Evolutionary conservation across 768 basidiomycete genomes (phyloP), one percentile per base, ranked within the genome.

Genomic region (Mrakia hoshinonis): DNA sequence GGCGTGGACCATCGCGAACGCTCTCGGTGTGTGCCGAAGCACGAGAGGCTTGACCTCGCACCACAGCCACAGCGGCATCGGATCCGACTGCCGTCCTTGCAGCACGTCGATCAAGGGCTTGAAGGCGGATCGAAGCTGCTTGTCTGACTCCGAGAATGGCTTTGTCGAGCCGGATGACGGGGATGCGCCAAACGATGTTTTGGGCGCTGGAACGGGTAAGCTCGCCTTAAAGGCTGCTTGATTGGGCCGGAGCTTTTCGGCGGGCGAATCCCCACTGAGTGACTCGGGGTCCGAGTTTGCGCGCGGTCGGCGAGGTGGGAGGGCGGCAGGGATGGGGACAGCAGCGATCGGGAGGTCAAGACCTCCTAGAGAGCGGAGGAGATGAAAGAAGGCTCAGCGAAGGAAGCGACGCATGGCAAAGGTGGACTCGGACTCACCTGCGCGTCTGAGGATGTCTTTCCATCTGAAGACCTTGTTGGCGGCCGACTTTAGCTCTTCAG

Each of bases 401-500:
- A 7, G n/a, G 20, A 26, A 10, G 29, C 24, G 5, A 60, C 31
- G 7, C 31, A 26, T 4, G 55, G 15, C 12, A 22, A 26, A 9
- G 51, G 9, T 5, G n/a, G n/a, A n/a, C n/a, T n/a, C n/a, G n/a
- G 20, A 22, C 24, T 4, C 29, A 5, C 43, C 31, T 47, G 46
- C 64, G 31, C 20, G 18, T 24, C 24, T 24, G 64, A 36, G 43
- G 22, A 51, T 20, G 31, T 46, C 64, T 36, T 66, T 46, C 47
- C 67, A 68, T 31, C 46, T 55, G 55, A 58, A 60, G 39, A 58
- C 69, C 38, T 47, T 39, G 49, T 60, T 70, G 2, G 58, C 58
- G 24, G 46, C 47, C 1, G 62, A 36, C 34, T 70, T 70, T 20
- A 70, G 62, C 69, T 62, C 69, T 49, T 70, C 69, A n/a, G 69